Evolutionary conservation across 2,329 filamentous ascomycete genomes (phyloP), one percentile per base, ranked within the genome.

Genomic region (Phialemoniopsis sp.): DNA sequence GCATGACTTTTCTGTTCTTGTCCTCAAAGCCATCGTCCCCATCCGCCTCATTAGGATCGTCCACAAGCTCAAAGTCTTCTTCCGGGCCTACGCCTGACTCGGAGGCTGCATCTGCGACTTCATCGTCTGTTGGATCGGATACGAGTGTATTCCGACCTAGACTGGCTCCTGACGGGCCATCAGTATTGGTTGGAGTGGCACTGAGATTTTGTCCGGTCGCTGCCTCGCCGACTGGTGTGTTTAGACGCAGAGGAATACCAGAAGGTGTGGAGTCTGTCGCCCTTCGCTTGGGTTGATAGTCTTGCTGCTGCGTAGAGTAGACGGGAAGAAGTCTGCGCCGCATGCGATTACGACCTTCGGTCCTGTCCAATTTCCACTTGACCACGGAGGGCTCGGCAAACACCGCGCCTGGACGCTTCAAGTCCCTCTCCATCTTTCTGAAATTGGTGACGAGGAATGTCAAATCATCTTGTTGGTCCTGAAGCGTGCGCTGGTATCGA

Each of bases 1-100:
- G 80, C 89, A 97, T 94, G 33, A 98, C 91, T 61, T 96, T 96
- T 33, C 94, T 80, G 55, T 98, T 97, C 68, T 96, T 97, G 61
- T 98, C 94, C 62, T 98, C 94, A 46, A 94, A 94, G 2, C 82
- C 84, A 49, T 85, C 80, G 13, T 82, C 78, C 2, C 65, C 72
- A 34, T 93, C 89, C 18, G 87, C 80, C 41, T 91, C 86, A 52
- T 89, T 89, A 0, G 91, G 90, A 45, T 96, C 91, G 44, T 97
- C 90, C 7, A 98, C 85, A 48, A 98, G 80, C 63, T 98, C 93
- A 55, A 95, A 98, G 49, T 94, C 94, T 34, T 97, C 93, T 41
- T 96, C 93, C 0, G 82, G 67, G 9, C 70, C 61, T 40, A 53
- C 59, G 10, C 54, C 45, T 34, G 59, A 43, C 19, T 54, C 49